A percentile compares a stretch with the other conserved stretches of the same genome.
These are phyloP conservation scores for Skeletonema tropicum DNA, from an alignment of 108 stramenopile species.

Conservation along the genomic window DNA sequence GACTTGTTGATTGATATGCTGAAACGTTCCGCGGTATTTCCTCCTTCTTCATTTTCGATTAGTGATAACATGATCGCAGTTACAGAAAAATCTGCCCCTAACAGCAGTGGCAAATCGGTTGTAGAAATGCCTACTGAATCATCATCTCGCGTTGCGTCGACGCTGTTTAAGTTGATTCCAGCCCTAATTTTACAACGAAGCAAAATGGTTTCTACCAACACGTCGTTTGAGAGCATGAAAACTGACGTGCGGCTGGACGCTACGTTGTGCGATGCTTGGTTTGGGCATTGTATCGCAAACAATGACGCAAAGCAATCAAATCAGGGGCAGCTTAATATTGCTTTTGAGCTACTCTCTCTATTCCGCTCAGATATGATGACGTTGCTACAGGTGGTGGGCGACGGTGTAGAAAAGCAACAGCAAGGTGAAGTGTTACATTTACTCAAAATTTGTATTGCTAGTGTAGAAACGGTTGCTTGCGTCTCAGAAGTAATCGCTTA, in stretches of 20 bases:
- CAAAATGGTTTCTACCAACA: constrained; percentile 8
- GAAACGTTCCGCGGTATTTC: constrained; percentile 31
- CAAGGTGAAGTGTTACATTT: constrained; percentile 7
- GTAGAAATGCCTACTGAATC: constrained; percentile 44
- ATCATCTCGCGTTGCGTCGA: constrained; percentile 28
- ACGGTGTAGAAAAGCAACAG: background rate
- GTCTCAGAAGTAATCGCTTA: constrained; percentile 37
- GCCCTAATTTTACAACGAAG: constrained; percentile 22
- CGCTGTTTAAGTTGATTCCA: constrained; percentile 40
- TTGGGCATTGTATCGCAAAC: constrained; percentile 46
- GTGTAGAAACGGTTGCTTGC: constrained; percentile 39
- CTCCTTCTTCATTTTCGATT: constrained; percentile 38
- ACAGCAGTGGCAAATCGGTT: constrained; percentile 5
- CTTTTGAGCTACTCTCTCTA: constrained; percentile 28
- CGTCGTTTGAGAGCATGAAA: background rate
- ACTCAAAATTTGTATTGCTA: constrained; percentile 33
- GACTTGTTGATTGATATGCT: constrained; percentile 30
- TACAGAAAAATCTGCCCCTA: background rate
- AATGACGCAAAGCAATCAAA: constrained; percentile 50
- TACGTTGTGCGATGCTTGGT: constrained; percentile 42
- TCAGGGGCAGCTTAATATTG: constrained; percentile 29
- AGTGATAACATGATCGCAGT: constrained; percentile 40
- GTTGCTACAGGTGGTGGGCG: constrained; percentile 21
- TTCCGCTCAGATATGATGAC: constrained; percentile 26
- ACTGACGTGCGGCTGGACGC: constrained; percentile 10